A percentile compares a stretch with the other conserved stretches of the same genome.
Conservation (phyloP, 1,284 basidiomycete species). For the Abortiporus biennis region DNA sequence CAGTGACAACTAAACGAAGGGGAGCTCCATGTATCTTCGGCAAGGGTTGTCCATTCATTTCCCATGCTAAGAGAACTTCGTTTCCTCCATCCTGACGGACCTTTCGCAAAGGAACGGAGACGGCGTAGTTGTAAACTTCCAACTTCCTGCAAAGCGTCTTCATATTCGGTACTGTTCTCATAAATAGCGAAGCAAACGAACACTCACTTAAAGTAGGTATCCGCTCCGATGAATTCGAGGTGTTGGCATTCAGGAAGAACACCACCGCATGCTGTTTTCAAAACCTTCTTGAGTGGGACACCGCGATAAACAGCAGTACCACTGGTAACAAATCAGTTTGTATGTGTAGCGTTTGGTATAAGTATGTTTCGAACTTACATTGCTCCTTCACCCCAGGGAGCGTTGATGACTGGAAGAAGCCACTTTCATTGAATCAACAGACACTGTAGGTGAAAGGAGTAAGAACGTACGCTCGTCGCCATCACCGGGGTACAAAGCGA, state of each 20-base stretch:
- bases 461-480: constrained; percentile 46
- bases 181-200: background rate
- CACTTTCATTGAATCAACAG: background rate
- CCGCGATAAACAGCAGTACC: constrained; percentile 35
- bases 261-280: constrained; percentile 47
- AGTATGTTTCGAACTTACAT: constrained; percentile 33
- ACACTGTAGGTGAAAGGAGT: constrained; percentile 20
- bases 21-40: constrained; percentile 52
- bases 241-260: constrained; percentile 42
- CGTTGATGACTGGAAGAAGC: constrained; percentile 11
- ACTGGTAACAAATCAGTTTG: no score
- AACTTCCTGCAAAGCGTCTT: constrained; percentile 31
- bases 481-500: constrained; percentile 48
- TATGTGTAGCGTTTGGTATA: background rate
- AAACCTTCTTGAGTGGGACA: constrained; percentile 46
- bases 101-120: constrained; percentile 49
- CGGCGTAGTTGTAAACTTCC: constrained; percentile 47
- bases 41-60: constrained; percentile 52
- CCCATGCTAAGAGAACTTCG: constrained; percentile 52
- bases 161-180: background rate
- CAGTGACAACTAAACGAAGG: constrained; percentile 45
- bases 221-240: constrained; percentile 51
- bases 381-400: constrained; percentile 49
- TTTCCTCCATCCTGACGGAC: constrained; percentile 40
- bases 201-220: constrained; percentile 52